These are phyloP conservation scores for Bolboschoenus planiculmis DNA, from an alignment of 176 grass and related monocot genomes.

Conservation along the genomic window DNA sequence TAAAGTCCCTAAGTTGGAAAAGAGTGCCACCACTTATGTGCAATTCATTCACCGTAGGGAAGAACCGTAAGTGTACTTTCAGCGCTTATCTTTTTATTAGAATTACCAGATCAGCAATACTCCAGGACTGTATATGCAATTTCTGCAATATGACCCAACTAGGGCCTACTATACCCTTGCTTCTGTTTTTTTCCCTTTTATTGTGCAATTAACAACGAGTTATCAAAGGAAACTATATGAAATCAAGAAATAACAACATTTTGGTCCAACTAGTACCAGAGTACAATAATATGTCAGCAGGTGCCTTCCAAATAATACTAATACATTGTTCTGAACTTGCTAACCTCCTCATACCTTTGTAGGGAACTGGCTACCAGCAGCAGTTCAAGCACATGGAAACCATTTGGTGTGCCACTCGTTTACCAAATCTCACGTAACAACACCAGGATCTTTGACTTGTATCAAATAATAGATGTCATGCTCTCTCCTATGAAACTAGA, in stretches of 20 bases:
- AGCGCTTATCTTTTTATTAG: slow-evolving; percentile 11
- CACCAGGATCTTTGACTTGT: slow-evolving; percentile 54
- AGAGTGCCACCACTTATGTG: slow-evolving; percentile 55
- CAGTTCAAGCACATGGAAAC: slow-evolving; percentile 47
- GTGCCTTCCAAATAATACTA: not conserved
- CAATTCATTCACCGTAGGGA: slow-evolving; percentile 89
- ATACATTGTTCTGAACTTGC: slow-evolving; percentile 22
- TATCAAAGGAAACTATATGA: slow-evolving; percentile 10
- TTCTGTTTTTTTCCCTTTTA: too few species aligned
- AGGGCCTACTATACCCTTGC: not conserved
- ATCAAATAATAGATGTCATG: slow-evolving; percentile 60
- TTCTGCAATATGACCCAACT: not conserved
- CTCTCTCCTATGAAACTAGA: slow-evolving; percentile 60
- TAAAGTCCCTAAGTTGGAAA: slow-evolving; percentile 70
- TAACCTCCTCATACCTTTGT: slow-evolving; percentile 19
- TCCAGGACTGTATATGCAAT: not conserved
- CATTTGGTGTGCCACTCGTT: slow-evolving; percentile 82
- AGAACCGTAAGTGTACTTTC: slow-evolving; percentile 61
- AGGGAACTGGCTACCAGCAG: slow-evolving; percentile 63
- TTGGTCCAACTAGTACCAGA: not conserved
- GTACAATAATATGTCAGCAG: not conserved
- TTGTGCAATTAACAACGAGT: slow-evolving; percentile 22
- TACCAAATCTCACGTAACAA: slow-evolving; percentile 60
- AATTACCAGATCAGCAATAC: not conserved
- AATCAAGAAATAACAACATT: not conserved